Evolutionary conservation across 768 basidiomycete species (phyloP).

Genomic region (Rubroboletus pulcherrimus): DNA sequence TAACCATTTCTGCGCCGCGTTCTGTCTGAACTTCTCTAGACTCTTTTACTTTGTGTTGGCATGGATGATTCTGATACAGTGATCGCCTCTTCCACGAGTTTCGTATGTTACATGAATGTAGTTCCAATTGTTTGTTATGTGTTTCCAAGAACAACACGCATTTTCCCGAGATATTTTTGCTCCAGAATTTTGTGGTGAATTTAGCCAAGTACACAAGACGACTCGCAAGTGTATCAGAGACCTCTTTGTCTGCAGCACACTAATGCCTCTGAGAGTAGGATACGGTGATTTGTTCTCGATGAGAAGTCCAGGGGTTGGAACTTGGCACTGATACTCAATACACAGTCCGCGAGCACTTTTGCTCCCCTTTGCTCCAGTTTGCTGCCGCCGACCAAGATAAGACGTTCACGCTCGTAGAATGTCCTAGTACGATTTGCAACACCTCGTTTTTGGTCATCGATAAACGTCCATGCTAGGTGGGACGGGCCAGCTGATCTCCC

Average conservation of each 20-base stretch:
- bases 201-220: neutral
- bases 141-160: neutral
- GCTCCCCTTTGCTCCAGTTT: conserved; percentile 86
- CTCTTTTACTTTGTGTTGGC: conserved; percentile 93
- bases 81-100: conserved; percentile 3
- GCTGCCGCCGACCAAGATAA: conserved; percentile 61
- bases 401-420: conserved; percentile 83
- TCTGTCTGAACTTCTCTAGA: conserved; percentile 35
- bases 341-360: conserved; percentile 84
- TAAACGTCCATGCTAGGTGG: conserved; percentile 50
- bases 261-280: conserved; percentile 32
- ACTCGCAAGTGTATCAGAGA: neutral
- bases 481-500: conserved; percentile 78
- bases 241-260: neutral
- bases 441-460: conserved; percentile 16
- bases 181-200: neutral
- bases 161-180: neutral
- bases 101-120: conserved; percentile 15
- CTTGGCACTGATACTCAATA: conserved; percentile 4
- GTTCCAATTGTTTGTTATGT: conserved; percentile 1
- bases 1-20: neutral
- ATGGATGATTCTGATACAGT: conserved; percentile 97
- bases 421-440: conserved; percentile 58
- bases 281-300: conserved; percentile 22
- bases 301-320: neutral